A percentile compares a stretch with the other conserved stretches of the same genome.
Conservation (phyloP, 768 basidiomycete genomes). For the Mycena chlorophos region DNA sequence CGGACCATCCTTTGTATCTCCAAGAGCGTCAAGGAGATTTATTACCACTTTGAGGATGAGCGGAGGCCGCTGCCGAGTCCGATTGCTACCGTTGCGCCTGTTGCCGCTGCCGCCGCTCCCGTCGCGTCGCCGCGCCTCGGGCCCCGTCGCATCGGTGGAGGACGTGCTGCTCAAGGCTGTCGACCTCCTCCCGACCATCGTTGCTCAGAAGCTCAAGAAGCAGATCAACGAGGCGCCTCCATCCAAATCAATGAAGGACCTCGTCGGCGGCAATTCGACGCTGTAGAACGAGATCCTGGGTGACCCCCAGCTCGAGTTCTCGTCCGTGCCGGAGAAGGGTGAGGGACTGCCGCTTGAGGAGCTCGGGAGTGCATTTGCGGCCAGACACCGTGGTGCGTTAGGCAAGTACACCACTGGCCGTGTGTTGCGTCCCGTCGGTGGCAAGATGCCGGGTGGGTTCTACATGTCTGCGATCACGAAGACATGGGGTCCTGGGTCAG, state of each 20-base stretch:
- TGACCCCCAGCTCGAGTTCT: slow-evolving; percentile 93
- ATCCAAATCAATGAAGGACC: slow-evolving; percentile 95
- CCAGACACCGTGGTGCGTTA: slow-evolving; percentile 80
- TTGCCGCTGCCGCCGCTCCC: slow-evolving; percentile 42
- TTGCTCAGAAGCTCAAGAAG: slow-evolving; percentile 99
- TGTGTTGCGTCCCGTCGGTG: slow-evolving; percentile 86
- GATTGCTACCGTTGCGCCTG: slow-evolving; percentile 39
- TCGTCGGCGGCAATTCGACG: slow-evolving; percentile 97
- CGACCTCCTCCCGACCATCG: slow-evolving; percentile 83
- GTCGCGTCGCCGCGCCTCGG: slow-evolving; percentile 55
- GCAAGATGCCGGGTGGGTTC: slow-evolving; percentile 99
- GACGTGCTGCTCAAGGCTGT: slow-evolving; percentile 90
- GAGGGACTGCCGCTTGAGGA: slow-evolving; percentile 97
- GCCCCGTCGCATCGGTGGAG: slow-evolving; percentile 73
- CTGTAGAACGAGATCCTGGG: slow-evolving; percentile 98
- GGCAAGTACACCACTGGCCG: slow-evolving; percentile 94
- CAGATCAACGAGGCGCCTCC: slow-evolving; percentile 83
- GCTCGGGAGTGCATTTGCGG: slow-evolving; percentile 79
- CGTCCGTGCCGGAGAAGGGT: slow-evolving; percentile 95
- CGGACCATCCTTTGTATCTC: slow-evolving; percentile 89
- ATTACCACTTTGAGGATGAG: slow-evolving; percentile 97
- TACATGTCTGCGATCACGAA: slow-evolving; percentile 92
- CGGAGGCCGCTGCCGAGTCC: slow-evolving; percentile 44
- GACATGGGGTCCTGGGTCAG: slow-evolving; percentile 92
- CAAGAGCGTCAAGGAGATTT: slow-evolving; percentile 95